Conservation (phyloP, 1,284 basidiomycete species). For the Ceratobasidium sp. region DNA sequence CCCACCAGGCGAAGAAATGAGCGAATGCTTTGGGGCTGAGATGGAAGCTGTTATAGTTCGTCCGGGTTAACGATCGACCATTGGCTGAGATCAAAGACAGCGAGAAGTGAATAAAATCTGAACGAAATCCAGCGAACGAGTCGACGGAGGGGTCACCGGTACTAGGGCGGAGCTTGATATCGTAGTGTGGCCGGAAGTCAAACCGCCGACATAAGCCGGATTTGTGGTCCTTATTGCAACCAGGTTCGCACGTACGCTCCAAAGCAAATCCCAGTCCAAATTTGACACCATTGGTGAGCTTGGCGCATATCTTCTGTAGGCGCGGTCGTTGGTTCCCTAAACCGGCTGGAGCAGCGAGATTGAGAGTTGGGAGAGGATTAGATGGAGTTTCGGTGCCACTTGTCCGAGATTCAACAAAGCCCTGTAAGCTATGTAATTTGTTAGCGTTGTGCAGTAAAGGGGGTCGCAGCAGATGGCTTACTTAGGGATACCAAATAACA, state of each 20-base stretch:
- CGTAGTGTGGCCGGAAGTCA: slow-evolving; percentile 85
- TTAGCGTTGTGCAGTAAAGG: not conserved
- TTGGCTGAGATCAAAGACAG: slow-evolving; percentile 83
- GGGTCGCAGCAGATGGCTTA: slow-evolving; percentile 58
- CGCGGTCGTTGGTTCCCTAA: not conserved
- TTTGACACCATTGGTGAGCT: slow-evolving; percentile 88
- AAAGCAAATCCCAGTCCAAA: slow-evolving; percentile 90
- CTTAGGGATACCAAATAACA: slow-evolving; percentile 88
- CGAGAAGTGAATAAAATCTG: slow-evolving; percentile 94
- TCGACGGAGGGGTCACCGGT: slow-evolving; percentile 62
- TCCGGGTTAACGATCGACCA: slow-evolving; percentile 52
- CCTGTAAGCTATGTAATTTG: slow-evolving; percentile 47
- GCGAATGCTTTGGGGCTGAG: slow-evolving; percentile 88
- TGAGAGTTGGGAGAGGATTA: slow-evolving; percentile 1
- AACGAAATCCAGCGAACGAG: slow-evolving; percentile 91
- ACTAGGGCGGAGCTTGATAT: slow-evolving; percentile 70
- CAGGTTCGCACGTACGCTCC: slow-evolving; percentile 86
- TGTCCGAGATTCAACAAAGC: slow-evolving; percentile 55
- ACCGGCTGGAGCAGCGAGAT: not conserved
- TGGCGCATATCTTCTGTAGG: slow-evolving; percentile 74
- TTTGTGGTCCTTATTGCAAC: slow-evolving; percentile 76
- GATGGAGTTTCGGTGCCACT: slow-evolving; percentile 31
- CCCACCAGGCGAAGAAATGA: slow-evolving; percentile 95
- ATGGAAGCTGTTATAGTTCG: slow-evolving; percentile 80
- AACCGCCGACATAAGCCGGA: slow-evolving; percentile 87